These are phyloP conservation scores for Hemileccinum impolitum DNA, from an alignment of 768 basidiomycete genomes.

Conservation along the genomic window DNA sequence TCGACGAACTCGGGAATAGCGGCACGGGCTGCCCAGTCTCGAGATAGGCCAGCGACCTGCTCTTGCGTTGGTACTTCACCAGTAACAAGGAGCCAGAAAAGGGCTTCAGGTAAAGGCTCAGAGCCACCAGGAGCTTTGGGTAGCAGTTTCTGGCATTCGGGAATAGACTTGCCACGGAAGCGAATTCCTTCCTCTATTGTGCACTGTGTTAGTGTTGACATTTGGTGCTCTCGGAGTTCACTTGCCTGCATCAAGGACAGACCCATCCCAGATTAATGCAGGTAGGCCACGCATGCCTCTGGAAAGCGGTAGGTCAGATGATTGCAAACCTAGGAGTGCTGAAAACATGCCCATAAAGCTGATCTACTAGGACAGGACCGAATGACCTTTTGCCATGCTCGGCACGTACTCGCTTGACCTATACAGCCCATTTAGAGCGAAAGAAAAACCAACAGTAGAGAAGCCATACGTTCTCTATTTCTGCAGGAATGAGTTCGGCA, in stretches of 20 bases:
- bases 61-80: constrained; percentile 91
- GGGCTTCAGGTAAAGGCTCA: constrained; percentile 89
- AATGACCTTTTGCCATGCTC: constrained; percentile 92
- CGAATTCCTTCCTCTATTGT: constrained; percentile 89
- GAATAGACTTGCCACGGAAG: constrained; percentile 95
- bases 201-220: background rate
- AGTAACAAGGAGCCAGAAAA: constrained; percentile 95
- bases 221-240: background rate
- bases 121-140: constrained; percentile 87
- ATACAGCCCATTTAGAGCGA: constrained; percentile 7
- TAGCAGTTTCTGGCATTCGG: constrained; percentile 80
- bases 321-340: background rate
- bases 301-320: constrained; percentile 6
- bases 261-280: constrained; percentile 97
- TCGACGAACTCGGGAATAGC: constrained; percentile 94
- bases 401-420: constrained; percentile 82
- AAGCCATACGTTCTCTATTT: constrained; percentile 44
- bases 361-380: constrained; percentile 87
- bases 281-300: constrained; percentile 89
- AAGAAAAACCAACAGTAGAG: background rate
- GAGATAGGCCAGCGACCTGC: constrained; percentile 81
- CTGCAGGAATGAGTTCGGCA: constrained; percentile 87
- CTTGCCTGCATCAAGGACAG: constrained; percentile 89
- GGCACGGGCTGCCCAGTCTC: constrained; percentile 93
- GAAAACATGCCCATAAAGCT: constrained; percentile 73